Percentiles rank a stretch among this genome's conserved stretches.
phyloP scores from a whole-genome alignment of 106 monocot species.

The Vanilla planifolia region DNA sequence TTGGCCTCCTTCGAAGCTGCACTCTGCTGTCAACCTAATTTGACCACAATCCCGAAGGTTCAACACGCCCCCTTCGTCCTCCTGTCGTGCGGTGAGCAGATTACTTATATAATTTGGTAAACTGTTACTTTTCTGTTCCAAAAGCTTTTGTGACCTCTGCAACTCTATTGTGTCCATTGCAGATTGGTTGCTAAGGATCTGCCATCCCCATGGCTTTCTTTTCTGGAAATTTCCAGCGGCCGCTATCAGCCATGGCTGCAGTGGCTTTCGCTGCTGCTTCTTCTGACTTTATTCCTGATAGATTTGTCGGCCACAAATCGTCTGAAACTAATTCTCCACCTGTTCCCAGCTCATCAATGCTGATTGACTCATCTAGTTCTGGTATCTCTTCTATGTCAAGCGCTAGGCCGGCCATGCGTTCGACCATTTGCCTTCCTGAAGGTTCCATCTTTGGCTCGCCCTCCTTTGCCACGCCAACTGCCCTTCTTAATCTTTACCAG shows the following conservation, averaged over 20 bases:
- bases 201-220: conserved; percentile 52
- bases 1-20: not conserved
- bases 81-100: not conserved
- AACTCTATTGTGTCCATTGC: not conserved
- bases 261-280: conserved; percentile 60
- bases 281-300: conserved; percentile 34
- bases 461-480: conserved; percentile 20
- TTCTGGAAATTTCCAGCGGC: conserved; percentile 60
- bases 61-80: not conserved
- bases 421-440: not conserved
- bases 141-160: not conserved
- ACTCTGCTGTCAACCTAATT: not conserved
- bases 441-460: conserved; percentile 11
- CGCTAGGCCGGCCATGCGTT: not conserved
- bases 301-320: conserved; percentile 23
- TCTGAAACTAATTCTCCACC: conserved; percentile 1
- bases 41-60: conserved; percentile 5
- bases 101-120: not conserved
- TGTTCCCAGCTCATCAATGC: not conserved
- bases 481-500: conserved; percentile 39
- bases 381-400: conserved; percentile 10
- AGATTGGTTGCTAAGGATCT: not conserved
- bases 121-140: not conserved
- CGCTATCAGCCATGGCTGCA: conserved; percentile 67
- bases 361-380: conserved; percentile 12